A percentile compares a stretch with the other conserved stretches of the same genome.
Conservation (phyloP, 2,329 filamentous ascomycete species). For the Nakataea oryzae region DNA sequence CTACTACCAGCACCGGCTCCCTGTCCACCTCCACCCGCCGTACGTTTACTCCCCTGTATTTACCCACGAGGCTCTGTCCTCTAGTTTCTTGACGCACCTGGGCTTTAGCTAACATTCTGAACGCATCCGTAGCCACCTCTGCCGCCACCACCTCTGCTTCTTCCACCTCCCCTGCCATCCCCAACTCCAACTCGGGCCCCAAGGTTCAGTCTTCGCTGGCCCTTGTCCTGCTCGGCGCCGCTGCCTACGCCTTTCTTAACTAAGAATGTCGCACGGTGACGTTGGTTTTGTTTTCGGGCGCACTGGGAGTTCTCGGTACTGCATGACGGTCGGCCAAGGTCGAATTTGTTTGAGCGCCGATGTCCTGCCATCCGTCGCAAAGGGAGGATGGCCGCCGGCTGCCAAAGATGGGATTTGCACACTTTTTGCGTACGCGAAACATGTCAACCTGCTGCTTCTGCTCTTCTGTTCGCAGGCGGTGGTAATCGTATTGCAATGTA, state of each 20-base stretch:
- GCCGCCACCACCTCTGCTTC: not conserved
- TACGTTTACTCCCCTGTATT: not conserved
- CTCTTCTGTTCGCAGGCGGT: not conserved
- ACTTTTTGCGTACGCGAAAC: not conserved
- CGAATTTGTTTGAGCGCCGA: not conserved
- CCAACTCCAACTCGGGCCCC: not conserved
- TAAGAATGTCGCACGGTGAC: not conserved
- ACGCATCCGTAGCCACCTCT: too few relatives aligned
- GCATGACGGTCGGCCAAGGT: not conserved
- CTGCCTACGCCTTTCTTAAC: slow-evolving; percentile 2
- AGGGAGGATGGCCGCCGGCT: not conserved
- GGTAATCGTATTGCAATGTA: not conserved
- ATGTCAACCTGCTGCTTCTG: not conserved
- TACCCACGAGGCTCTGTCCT: too few relatives aligned
- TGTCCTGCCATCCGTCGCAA: not conserved
- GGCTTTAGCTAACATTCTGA: too few relatives aligned
- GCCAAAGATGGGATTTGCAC: not conserved
- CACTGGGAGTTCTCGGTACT: not conserved
- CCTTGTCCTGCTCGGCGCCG: not conserved
- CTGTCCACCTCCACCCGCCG: not conserved
- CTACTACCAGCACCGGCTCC: not conserved
- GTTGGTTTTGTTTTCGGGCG: not conserved
- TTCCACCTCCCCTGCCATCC: not conserved
- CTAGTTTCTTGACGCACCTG: too few relatives aligned
- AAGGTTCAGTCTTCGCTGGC: slow-evolving; percentile 4